Evolutionary conservation across 164 flowering plant species (phyloP), one percentile per base, ranked within the genome.

Genomic region (Houttuynia cordata): DNA sequence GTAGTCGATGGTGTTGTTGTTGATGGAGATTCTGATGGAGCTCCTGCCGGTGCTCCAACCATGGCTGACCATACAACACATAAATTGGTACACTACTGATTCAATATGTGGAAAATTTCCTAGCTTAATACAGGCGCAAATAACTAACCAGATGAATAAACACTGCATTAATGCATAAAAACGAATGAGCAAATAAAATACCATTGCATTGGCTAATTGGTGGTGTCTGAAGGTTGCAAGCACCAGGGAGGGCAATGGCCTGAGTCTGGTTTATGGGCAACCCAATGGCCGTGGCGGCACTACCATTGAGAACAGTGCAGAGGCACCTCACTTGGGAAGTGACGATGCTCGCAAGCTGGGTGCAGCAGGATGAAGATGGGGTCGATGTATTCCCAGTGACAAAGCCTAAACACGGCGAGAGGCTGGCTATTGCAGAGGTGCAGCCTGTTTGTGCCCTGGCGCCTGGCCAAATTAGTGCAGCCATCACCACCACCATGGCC

Each of bases 141-240:
- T 51, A 7, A 20, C 22, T 20, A 18, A 51, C 22, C 22, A 18
- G 5, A 17, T 7, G 5, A 6, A 18, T 22, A 52, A 9, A 17
- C 55, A n/a, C 55, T 51, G 54, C 10, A 17, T 4, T 52, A n/a
- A 7, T n/a, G n/a, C 17, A n/a, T 17, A 18, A 22, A n/a, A 52
- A 22, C 9, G 10, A 22, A 52, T 20, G 7, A 6, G 19, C n/a
- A 17, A 17, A 17, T 10, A 10, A 19, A 65, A 73, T 67, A 85
- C 89, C 77, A 45, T 79, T 80, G 70, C 95, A 90, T 40, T 39
- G 49, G 76, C 84, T 82, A 59, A 70, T 8, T 0, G 91, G 71
- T 51, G 95, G 97, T 57, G 91, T 87, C 59, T 81, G 83, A 25
- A 90, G 91, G 21, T 74, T 81, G 76, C 97, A 85, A 67, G 84